Conservation (phyloP, 2,329 filamentous ascomycete genomes). For the Beauveria sp. region DNA sequence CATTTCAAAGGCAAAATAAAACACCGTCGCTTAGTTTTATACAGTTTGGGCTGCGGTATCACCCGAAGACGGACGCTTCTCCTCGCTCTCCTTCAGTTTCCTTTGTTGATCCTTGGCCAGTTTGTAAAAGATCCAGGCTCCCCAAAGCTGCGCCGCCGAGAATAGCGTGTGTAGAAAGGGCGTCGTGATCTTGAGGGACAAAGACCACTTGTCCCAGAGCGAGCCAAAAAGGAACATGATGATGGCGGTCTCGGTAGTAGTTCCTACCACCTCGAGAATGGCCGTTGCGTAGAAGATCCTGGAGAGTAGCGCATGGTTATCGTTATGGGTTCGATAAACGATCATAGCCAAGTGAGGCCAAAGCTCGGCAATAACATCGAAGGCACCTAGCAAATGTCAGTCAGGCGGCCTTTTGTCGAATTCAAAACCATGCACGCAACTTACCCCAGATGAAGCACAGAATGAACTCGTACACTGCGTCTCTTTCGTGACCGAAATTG, state of each 20-base stretch:
- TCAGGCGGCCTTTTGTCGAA: not conserved
- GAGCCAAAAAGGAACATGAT: conserved; percentile 12
- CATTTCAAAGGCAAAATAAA: not conserved
- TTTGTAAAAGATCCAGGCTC: conserved; percentile 12
- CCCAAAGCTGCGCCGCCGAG: conserved; percentile 11
- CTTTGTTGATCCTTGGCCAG: conserved; percentile 4
- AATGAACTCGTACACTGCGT: conserved; percentile 12
- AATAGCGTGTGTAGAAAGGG: conserved; percentile 10
- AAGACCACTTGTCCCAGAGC: conserved; percentile 11
- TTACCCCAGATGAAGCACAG: conserved; percentile 12
- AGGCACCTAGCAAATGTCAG: conserved; percentile 8
- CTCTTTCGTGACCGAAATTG: conserved; percentile 6
- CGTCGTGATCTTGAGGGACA: conserved; percentile 6
- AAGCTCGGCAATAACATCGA: conserved; percentile 11
- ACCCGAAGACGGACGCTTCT: conserved; percentile 4
- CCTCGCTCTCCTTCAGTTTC: conserved; percentile 1
- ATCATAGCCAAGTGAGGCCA: conserved; percentile 13
- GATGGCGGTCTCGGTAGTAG: conserved; percentile 6
- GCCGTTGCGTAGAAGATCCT: conserved; percentile 10
- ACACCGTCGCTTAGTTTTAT: not conserved
- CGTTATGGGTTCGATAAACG: conserved; percentile 3
- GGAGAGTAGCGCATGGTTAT: conserved; percentile 4
- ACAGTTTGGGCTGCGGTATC: not conserved
- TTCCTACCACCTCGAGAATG: conserved; percentile 5
- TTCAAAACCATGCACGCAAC: not conserved